These are phyloP conservation scores for Botryobasidium botryosum DNA, from an alignment of 768 basidiomycete species.

Conservation along the genomic window DNA sequence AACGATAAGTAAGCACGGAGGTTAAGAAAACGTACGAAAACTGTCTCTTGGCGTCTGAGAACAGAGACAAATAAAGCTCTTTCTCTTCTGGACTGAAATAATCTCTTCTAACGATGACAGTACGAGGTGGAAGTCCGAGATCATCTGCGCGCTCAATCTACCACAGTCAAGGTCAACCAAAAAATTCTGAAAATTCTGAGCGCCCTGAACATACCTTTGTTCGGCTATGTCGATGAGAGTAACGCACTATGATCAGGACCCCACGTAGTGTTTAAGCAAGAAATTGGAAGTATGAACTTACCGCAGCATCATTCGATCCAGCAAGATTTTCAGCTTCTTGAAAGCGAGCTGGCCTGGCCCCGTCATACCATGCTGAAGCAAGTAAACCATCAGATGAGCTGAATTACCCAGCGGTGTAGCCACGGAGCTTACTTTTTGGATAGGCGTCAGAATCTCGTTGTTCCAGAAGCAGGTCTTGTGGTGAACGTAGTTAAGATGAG, in stretches of 20 bases:
- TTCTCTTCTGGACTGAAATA: constrained; percentile 96
- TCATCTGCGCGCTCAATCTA: constrained; percentile 93
- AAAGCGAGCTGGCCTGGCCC: constrained; percentile 72
- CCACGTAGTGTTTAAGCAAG: too few relatives aligned
- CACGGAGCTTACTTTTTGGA: constrained; percentile 40
- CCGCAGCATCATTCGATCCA: constrained; percentile 93
- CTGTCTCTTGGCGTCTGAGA: constrained; percentile 81
- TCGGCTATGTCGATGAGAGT: too few relatives aligned
- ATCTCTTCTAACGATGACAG: constrained; percentile 72
- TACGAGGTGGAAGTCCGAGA: constrained; percentile 84
- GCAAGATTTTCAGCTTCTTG: constrained; percentile 75
- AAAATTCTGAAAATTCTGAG: neutral
- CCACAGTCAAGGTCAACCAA: neutral
- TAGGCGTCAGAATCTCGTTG: constrained; percentile 88
- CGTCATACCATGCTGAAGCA: constrained; percentile 41
- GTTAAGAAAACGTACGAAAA: constrained; percentile 29
- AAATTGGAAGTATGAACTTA: constrained; percentile 4
- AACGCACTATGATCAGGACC: too few relatives aligned
- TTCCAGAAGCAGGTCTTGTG: constrained; percentile 88
- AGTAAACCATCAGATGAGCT: neutral
- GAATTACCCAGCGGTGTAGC: neutral
- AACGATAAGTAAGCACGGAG: neutral
- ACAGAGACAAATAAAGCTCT: constrained; percentile 80
- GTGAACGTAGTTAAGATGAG: neutral
- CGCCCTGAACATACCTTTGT: constrained; percentile 40